These are phyloP conservation scores for Pouteria campechiana DNA, from an alignment of 179 eudicot species.

Conservation along the genomic window DNA sequence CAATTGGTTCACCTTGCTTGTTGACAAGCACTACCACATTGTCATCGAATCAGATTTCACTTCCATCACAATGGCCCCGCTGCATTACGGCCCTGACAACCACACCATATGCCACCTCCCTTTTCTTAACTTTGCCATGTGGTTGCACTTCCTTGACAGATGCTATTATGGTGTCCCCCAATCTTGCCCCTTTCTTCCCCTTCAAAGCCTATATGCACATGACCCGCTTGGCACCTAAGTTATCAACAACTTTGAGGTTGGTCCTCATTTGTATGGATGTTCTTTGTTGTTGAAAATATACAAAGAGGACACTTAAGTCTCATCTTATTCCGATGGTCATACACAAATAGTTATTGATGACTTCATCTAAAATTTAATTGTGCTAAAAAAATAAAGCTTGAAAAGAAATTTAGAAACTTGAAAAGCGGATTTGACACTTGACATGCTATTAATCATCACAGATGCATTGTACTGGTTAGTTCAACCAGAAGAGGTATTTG, in stretches of 20 bases:
- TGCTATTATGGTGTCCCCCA: conserved; percentile 78
- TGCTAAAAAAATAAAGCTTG: too few species aligned
- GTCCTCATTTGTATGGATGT: conserved; percentile 92
- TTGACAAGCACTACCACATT: conserved; percentile 74
- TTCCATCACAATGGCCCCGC: conserved; percentile 70
- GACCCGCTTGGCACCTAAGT: conserved; percentile 76
- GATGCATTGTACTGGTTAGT: too few species aligned
- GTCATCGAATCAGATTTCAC: conserved; percentile 82
- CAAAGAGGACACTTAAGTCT: too few species aligned
- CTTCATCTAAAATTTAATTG: too few species aligned
- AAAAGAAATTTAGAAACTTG: background rate
- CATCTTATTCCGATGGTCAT: too few species aligned
- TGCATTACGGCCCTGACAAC: conserved; percentile 92
- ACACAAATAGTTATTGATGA: too few species aligned
- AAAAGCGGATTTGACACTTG: too few species aligned
- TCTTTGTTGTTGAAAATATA: conserved; percentile 43
- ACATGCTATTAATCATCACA: too few species aligned
- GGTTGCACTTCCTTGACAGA: conserved; percentile 77
- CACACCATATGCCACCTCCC: conserved; percentile 74
- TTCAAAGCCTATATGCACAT: conserved; percentile 75
- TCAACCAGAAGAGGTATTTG: too few species aligned
- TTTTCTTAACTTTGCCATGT: conserved; percentile 87
- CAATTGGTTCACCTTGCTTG: conserved; percentile 80
- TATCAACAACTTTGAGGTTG: conserved; percentile 78
- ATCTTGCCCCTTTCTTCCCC: conserved; percentile 73